A percentile compares a stretch with the other conserved stretches of the same genome.
phyloP scores from a whole-genome alignment of 2,329 filamentous ascomycete genomes.

The Blastomyces emzantsi region DNA sequence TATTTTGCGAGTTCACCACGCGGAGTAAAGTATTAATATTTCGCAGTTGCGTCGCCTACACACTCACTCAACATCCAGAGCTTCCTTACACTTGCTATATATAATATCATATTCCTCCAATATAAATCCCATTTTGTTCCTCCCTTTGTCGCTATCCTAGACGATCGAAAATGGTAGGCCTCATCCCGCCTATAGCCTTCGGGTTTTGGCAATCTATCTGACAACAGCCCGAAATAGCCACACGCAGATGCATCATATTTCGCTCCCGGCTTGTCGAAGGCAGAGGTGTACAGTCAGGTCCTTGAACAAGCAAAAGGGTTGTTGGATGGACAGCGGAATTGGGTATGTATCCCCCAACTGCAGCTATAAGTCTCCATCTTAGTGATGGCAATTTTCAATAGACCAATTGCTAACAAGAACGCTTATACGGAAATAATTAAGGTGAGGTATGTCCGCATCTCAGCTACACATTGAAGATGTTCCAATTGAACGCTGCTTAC shows the following conservation, averaged over 20 bases:
- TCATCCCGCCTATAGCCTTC: neutral
- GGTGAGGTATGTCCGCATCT: slow-evolving; percentile 25
- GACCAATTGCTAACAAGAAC: neutral
- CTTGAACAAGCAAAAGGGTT: slow-evolving; percentile 33
- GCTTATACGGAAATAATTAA: slow-evolving; percentile 10
- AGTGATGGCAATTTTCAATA: neutral
- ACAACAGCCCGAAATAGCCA: slow-evolving; percentile 24
- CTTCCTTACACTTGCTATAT: neutral
- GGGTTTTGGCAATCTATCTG: neutral
- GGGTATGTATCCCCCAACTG: slow-evolving; percentile 33
- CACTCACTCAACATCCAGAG: neutral
- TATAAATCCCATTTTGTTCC: neutral
- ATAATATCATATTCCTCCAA: neutral
- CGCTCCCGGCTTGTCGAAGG: slow-evolving; percentile 30
- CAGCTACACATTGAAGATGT: neutral
- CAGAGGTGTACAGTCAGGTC: slow-evolving; percentile 36
- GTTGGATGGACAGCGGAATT: slow-evolving; percentile 38
- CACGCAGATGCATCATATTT: slow-evolving; percentile 43
- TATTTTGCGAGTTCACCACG: too few species aligned
- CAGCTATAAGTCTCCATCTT: too few species aligned
- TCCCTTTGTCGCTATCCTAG: neutral
- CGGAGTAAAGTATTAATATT: neutral
- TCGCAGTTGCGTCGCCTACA: neutral
- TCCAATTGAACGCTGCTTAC: neutral
- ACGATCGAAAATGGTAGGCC: neutral